Evolutionary conservation across 345 rosid species (phyloP), one percentile per base, ranked within the genome.

Genomic region (Eucalyptus guilfoylei): DNA sequence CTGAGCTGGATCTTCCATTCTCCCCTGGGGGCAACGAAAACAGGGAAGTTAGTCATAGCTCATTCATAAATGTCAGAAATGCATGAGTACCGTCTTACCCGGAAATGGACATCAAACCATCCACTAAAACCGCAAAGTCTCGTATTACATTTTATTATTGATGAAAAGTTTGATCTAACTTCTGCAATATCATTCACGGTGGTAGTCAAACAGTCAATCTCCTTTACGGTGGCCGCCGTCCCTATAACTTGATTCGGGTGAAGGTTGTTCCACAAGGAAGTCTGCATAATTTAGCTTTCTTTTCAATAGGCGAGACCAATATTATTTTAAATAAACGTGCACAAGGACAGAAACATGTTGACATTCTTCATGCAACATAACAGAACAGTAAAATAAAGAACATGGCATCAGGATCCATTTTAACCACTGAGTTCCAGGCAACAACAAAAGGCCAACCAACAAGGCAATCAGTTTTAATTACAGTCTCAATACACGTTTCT

Each of bases 101-200:
- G 92, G 91, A 97, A 97, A 91, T 95, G 98, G 92, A 97, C 99
- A 91, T 97, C 99, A 85, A 97, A 97, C 99, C 99, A 97, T 93
- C 99, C 99, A 87, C 92, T 95, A 91, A 96, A 97, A 64, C 98
- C 99, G 88, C 95, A 95, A 49, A 97, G 95, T 89, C 92, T 93
- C 48, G 96, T 90, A 88, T 91, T 86, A 85, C 90, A 92, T 69
- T 87, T 93, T 89, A 97, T 92, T 87, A 93, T 88, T 34, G 97
- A 96, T 14, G 89, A 72, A 87, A 96, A 93, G 55, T 89, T 94
- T 58, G 99, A 95, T 87, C 92, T 94, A 81, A 98, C 95, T 93
- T 94, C 92, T 72, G 90, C 91, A 72, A 98, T 95, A 87, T 97
- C 99, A 89, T 93, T 86, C 58, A 98, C 93, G 2, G 98, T 91